These are phyloP conservation scores for Lunasporangiospora selenospora DNA, from an alignment of 192 early-diverging fungal species.

Conservation along the genomic window DNA sequence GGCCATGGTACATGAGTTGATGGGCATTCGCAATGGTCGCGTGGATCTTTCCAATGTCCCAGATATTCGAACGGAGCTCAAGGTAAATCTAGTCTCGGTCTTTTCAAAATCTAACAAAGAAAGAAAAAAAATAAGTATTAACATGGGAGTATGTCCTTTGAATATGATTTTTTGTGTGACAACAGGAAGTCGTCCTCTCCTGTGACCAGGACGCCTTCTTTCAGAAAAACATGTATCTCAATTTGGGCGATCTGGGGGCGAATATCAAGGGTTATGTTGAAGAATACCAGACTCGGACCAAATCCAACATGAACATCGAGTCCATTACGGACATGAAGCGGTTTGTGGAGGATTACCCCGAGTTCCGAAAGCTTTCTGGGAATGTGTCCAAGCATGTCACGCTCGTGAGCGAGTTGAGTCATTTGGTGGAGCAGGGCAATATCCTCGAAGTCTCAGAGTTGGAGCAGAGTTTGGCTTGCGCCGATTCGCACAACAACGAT, in stretches of 20 bases:
- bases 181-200: conserved; percentile 88
- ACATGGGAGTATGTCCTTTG: not conserved
- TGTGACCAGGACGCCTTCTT: conserved; percentile 94
- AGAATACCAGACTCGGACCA: conserved; percentile 92
- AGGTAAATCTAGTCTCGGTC: conserved; percentile 53
- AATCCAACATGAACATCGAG: conserved; percentile 91
- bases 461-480: conserved; percentile 93
- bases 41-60: conserved; percentile 91
- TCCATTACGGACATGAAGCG: conserved; percentile 98
- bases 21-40: conserved; percentile 92
- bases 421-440: conserved; percentile 73
- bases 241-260: conserved; percentile 93
- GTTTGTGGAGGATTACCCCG: conserved; percentile 99
- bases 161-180: conserved; percentile 12
- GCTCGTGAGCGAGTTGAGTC: conserved; percentile 94
- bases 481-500: conserved; percentile 85
- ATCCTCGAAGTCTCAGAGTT: conserved; percentile 90
- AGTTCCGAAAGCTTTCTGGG: conserved; percentile 94
- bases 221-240: conserved; percentile 87
- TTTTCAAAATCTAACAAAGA: not conserved
- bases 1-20: conserved; percentile 96
- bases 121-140: not conserved
- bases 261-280: conserved; percentile 96
- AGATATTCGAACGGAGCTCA: conserved; percentile 79
- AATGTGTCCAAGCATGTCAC: conserved; percentile 99